Evolutionary conservation across 2,329 filamentous ascomycete species (phyloP).

Genomic region (Ophiocordyceps robertsii): DNA sequence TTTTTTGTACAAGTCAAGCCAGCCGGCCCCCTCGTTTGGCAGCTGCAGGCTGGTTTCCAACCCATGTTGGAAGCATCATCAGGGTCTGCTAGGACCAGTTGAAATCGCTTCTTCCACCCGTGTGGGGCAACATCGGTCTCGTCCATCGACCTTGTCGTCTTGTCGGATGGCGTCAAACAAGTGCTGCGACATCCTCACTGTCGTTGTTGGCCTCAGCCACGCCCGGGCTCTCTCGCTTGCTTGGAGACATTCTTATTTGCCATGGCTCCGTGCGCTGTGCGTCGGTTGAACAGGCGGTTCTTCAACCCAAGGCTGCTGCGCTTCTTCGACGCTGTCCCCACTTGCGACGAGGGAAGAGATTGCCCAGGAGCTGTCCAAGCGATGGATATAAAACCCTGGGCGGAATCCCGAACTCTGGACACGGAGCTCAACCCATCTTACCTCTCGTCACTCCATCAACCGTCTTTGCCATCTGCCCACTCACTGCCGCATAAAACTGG

Average conservation of each 20-base stretch:
- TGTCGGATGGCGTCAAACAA: not conserved
- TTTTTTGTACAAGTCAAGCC: not conserved
- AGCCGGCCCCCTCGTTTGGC: not conserved
- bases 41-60: not conserved
- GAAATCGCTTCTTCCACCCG: not conserved
- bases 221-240: not conserved
- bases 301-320: not conserved
- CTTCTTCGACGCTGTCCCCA: not conserved
- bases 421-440: too few species aligned
- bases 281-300: not conserved
- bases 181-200: not conserved
- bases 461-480: too few species aligned
- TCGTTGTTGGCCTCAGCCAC: not conserved
- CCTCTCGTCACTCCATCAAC: too few species aligned
- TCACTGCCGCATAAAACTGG: too few species aligned
- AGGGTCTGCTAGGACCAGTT: not conserved
- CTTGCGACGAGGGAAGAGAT: too few species aligned
- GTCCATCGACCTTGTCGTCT: not conserved
- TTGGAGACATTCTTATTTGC: not conserved
- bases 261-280: conserved; percentile 1
- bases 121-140: not conserved
- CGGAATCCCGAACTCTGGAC: too few species aligned
- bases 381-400: too few species aligned
- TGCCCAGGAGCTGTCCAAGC: too few species aligned
- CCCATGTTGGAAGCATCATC: not conserved